These are phyloP conservation scores for Erythrobasidium hasegawianum DNA, from an alignment of 1,284 basidiomycete species.

Conservation along the genomic window DNA sequence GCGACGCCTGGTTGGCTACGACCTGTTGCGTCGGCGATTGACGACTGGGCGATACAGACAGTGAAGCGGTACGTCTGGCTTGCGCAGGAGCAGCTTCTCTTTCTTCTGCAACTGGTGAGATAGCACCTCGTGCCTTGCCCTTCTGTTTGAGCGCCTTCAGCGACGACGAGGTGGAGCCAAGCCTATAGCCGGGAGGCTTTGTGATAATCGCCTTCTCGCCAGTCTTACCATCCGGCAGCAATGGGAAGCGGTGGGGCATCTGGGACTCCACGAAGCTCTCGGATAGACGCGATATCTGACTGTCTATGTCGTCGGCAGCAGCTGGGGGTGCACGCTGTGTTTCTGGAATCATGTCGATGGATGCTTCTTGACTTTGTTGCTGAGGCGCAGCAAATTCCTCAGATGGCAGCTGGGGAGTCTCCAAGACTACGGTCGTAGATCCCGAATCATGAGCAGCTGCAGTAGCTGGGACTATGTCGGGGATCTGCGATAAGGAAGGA, in stretches of 20 bases:
- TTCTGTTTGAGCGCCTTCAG: background rate
- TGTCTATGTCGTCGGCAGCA: background rate
- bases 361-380: background rate
- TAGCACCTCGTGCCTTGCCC: background rate
- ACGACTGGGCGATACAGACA: background rate
- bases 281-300: background rate
- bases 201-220: background rate
- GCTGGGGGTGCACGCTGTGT: slow-evolving; percentile 6
- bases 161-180: background rate
- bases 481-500: slow-evolving; percentile 6
- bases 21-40: background rate
- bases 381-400: background rate
- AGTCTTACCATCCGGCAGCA: background rate
- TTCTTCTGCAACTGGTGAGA: background rate
- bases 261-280: slow-evolving; percentile 3
- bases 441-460: background rate
- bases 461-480: slow-evolving; percentile 6
- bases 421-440: background rate
- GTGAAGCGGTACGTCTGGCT: too few species aligned
- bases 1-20: background rate
- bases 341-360: slow-evolving; percentile 12
- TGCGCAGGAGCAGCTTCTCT: too few species aligned
- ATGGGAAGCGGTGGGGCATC: background rate
- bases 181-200: background rate
- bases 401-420: background rate